Conservation (phyloP, 306 rosid genomes). For the Prunus persica region Prunus_persica_NCBIv2 NC_034014.1:26711001-26711500, state of each 20-base stretch:
- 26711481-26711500: conserved; percentile 80
- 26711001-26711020: conserved; percentile 56
- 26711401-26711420: conserved; percentile 55
- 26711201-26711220: neutral
- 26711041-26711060: conserved; percentile 81
- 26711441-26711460: conserved; percentile 58
- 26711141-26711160: neutral
- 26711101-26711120: conserved; percentile 87
- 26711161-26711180: neutral
- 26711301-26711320: conserved; percentile 79
- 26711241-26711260: conserved; percentile 56
- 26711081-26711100: conserved; percentile 91
- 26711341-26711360: conserved; percentile 80
- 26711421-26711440: conserved; percentile 58
- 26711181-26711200: neutral
- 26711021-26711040: conserved; percentile 53
- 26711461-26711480: conserved; percentile 65
- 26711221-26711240: neutral
- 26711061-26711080: conserved; percentile 60
- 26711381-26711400: conserved; percentile 60
- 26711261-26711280: conserved; percentile 62
- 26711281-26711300: conserved; percentile 56
- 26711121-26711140: neutral
- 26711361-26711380: conserved; percentile 68
- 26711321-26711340: conserved; percentile 90